Conservation (phyloP, 2,329 filamentous ascomycete species). For the Geosmithia flava region DNA sequence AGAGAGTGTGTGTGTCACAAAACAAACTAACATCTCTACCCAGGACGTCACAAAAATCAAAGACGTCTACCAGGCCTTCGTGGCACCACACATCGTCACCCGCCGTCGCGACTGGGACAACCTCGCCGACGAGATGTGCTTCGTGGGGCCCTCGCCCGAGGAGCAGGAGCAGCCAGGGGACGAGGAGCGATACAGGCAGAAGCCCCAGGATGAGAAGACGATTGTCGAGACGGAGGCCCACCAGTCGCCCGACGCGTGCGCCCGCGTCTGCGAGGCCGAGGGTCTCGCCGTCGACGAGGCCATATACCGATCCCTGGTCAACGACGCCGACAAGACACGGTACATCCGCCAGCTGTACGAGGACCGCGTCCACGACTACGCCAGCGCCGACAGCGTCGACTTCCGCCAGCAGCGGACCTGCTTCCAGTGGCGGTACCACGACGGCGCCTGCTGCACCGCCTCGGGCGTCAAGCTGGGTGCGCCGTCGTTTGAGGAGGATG, state of each 20-base stretch:
- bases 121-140: slow-evolving; percentile 32
- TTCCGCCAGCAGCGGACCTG: slow-evolving; percentile 22
- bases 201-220: slow-evolving; percentile 23
- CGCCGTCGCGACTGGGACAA: slow-evolving; percentile 40
- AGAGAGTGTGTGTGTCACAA: not conserved
- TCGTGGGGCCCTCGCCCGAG: slow-evolving; percentile 23
- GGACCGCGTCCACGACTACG: not conserved
- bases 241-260: slow-evolving; percentile 31
- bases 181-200: slow-evolving; percentile 19
- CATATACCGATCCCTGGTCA: slow-evolving; percentile 15
- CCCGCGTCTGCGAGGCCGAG: slow-evolving; percentile 32
- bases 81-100: slow-evolving; percentile 27
- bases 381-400: slow-evolving; percentile 4
- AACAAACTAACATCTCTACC: not conserved
- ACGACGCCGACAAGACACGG: slow-evolving; percentile 13
- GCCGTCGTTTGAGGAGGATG: slow-evolving; percentile 18
- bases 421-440: slow-evolving; percentile 33
- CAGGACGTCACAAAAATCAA: slow-evolving; percentile 31
- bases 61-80: slow-evolving; percentile 36
- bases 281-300: slow-evolving; percentile 21
- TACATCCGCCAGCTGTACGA: slow-evolving; percentile 15
- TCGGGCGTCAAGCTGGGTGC: slow-evolving; percentile 30
- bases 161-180: slow-evolving; percentile 19
- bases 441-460: slow-evolving; percentile 28
- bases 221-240: slow-evolving; percentile 30